Evolutionary conservation across 208 protist species (phyloP), one percentile per base, ranked within the genome.

Genomic region (Crithidia fasciculata): DNA sequence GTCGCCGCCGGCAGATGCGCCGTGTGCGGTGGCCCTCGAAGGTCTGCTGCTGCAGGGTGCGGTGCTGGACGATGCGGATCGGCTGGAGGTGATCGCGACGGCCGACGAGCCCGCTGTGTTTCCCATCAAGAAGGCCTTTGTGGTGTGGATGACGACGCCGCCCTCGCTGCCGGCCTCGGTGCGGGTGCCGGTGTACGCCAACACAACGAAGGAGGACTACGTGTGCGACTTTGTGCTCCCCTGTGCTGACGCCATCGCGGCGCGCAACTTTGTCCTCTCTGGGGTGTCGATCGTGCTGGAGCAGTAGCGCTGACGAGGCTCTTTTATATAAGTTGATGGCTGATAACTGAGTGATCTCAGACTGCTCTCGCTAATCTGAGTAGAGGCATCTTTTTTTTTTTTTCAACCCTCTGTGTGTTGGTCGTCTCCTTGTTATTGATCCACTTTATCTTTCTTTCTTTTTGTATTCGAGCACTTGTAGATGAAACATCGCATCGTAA

Each of bases 21-120:
- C 80, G 13, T 41, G 91, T 19, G 59, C 81, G 19, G 86, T 94
- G 2, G 85, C 78, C 15, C 52, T 97, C 13, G 87, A 94, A 39
- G 94, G 91, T 0, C 65, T 98, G 10, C 69, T 96, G 45, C 69
- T 98, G 44, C 92, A 96, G 62, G 94, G 92, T n/a, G 94, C 94
- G 28, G 65, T 94, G 8, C 74, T 95, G 19, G 91, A 96, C 57
- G 76, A 85, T 36, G 76, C 83, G 2, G 86, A 92, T 65, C 19
- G 87, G 10, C 68, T 96, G 44, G 85, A 94, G 71, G 68, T 79
- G 13, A 92, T 96, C 56, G 67, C 87, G 41, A 90, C 88, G n/a
- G 85, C 94, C 4, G 94, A 97, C 62, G 90, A 93, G 69, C 75
- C 94, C 3, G 89, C 91, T 36, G 79, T 94, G 5, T 93, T 89